A percentile compares a stretch with the other conserved stretches of the same genome.
These are phyloP conservation scores for Miamiensis avidus DNA, from an alignment of 169 alveolate genomes.

Conservation along the genomic window DNA sequence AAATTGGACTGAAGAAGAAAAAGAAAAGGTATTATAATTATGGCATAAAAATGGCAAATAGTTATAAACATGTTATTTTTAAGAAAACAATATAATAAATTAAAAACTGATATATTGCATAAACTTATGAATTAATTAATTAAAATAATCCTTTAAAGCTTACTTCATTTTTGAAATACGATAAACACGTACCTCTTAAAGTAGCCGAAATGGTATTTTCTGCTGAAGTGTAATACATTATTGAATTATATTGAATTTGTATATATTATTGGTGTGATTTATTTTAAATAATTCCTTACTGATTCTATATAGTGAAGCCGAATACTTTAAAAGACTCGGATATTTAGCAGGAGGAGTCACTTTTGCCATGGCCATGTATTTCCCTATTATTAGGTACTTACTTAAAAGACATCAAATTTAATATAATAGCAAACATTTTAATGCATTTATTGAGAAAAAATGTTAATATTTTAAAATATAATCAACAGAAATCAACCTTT, in stretches of 20 bases:
- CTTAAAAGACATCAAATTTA: background rate
- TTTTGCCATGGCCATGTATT: slow-evolving; percentile 12
- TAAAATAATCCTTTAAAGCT: background rate
- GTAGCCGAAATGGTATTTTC: slow-evolving; percentile 27
- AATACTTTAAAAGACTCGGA: slow-evolving; percentile 17
- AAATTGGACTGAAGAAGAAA: slow-evolving; percentile 35
- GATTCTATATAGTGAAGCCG: slow-evolving; percentile 9
- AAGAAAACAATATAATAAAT: background rate
- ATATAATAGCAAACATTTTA: no score
- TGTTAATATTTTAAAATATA: background rate
- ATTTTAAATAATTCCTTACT: background rate
- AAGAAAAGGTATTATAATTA: slow-evolving; percentile 5
- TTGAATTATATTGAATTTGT: background rate
- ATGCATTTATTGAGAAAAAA: background rate
- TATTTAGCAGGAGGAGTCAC: slow-evolving; percentile 17
- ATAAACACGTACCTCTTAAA: slow-evolving; percentile 23
- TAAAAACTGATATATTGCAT: no score
- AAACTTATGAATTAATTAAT: background rate
- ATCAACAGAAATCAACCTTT: slow-evolving; percentile 8
- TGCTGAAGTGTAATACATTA: slow-evolving; percentile 26
- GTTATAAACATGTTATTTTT: no score
- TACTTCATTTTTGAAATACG: slow-evolving; percentile 19
- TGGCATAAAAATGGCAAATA: no score
- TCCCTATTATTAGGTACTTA: slow-evolving; percentile 30
- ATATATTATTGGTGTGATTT: background rate